Evolutionary conservation across 2,329 filamentous ascomycete species (phyloP).

Genomic region (Tolypocladium album): DNA sequence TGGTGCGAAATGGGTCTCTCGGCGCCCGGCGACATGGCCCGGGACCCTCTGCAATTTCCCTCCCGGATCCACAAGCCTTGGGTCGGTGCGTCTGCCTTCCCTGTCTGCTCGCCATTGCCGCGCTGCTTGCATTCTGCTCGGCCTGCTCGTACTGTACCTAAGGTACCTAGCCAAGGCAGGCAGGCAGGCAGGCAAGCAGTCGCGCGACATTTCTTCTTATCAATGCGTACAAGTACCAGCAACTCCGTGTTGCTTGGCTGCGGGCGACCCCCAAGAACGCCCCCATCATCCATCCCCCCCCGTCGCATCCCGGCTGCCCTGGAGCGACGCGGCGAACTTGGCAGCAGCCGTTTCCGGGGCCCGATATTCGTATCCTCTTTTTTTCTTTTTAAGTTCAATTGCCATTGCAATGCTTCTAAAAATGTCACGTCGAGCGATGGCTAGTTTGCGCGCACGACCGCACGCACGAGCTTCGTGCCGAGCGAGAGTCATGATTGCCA

Average conservation of each 20-base stretch:
- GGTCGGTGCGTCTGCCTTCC: background rate
- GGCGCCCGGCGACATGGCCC: background rate
- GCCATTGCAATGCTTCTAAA: background rate
- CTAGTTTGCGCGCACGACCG: too few relatives aligned
- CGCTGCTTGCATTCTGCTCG: background rate
- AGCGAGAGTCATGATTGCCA: background rate
- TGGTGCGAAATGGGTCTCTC: background rate
- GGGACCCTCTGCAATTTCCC: slow-evolving; percentile 9
- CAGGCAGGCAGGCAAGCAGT: background rate
- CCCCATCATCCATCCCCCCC: background rate
- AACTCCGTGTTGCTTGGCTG: background rate
- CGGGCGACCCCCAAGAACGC: background rate
- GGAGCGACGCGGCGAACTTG: background rate
- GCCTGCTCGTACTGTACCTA: too few relatives aligned
- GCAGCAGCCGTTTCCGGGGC: background rate
- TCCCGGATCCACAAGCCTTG: background rate
- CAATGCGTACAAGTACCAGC: background rate
- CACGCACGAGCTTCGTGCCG: background rate
- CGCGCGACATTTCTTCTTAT: background rate
- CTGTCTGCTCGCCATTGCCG: background rate
- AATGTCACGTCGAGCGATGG: background rate
- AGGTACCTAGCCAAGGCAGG: background rate
- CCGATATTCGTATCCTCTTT: background rate
- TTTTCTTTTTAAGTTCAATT: background rate
- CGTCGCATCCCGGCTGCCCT: background rate